Evolutionary conservation across 441 rosid genomes (phyloP).

Genomic region (Populus tomentosa): DNA sequence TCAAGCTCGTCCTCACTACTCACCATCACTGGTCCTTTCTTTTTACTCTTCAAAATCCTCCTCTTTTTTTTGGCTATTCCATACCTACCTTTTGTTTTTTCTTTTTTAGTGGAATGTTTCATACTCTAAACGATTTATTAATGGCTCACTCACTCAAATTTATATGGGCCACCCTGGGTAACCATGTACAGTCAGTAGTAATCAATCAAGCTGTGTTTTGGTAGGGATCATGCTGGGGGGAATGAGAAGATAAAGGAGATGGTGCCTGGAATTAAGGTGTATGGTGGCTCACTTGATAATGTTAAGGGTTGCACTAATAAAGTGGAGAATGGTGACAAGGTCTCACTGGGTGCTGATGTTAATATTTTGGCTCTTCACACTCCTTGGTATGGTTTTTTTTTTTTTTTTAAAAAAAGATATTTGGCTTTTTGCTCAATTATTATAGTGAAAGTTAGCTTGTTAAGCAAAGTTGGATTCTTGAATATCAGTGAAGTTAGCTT

Average conservation of each 20-base stretch:
- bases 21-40: slow-evolving; percentile 73
- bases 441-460: neutral
- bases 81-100: neutral
- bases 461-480: neutral
- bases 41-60: neutral
- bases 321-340: slow-evolving; percentile 64
- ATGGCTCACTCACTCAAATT: neutral
- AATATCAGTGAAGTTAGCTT: neutral
- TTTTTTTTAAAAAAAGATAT: neutral
- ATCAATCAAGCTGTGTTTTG: neutral
- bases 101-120: neutral
- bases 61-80: neutral
- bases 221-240: slow-evolving; percentile 95
- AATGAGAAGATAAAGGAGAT: slow-evolving; percentile 70
- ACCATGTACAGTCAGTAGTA: neutral
- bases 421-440: too few species aligned
- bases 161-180: neutral
- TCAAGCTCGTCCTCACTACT: slow-evolving; percentile 82
- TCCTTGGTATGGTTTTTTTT: slow-evolving; percentile 51
- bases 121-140: neutral
- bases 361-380: slow-evolving; percentile 73
- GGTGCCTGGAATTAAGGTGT: slow-evolving; percentile 69
- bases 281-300: slow-evolving; percentile 77
- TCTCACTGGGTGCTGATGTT: slow-evolving; percentile 48
- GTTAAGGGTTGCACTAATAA: slow-evolving; percentile 70